A percentile compares a stretch with the other conserved stretches of the same genome.
Conservation (phyloP, 2,329 filamentous ascomycete species). For the Mycosphaerella sp. region DNA sequence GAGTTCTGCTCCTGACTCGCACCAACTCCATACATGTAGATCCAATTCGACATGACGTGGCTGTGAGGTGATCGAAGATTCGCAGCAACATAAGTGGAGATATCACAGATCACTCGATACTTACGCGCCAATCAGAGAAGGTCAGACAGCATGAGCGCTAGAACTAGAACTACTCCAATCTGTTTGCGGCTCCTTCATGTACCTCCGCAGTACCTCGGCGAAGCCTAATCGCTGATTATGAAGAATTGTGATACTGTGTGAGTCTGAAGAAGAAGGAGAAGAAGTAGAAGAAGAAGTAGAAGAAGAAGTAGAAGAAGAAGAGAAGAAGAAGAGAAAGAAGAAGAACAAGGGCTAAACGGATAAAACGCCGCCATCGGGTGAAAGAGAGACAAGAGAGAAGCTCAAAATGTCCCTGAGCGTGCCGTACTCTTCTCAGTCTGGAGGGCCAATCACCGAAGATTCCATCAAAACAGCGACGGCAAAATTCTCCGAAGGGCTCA, state of each 20-base stretch:
- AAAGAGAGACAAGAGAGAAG: too few relatives aligned
- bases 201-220: too few relatives aligned
- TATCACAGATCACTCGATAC: not conserved
- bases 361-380: too few relatives aligned
- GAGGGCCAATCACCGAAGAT: not conserved
- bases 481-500: not conserved
- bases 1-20: slow-evolving; percentile 2
- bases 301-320: too few relatives aligned
- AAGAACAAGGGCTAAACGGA: too few relatives aligned
- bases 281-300: too few relatives aligned
- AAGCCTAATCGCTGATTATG: not conserved
- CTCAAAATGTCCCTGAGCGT: not conserved
- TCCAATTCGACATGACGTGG: slow-evolving; percentile 7
- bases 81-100: not conserved
- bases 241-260: not conserved
- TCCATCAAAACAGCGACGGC: slow-evolving; percentile 1
- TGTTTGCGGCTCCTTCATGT: too few relatives aligned
- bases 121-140: not conserved
- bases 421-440: slow-evolving; percentile 1
- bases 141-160: too few relatives aligned
- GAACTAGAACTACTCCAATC: too few relatives aligned
- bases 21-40: not conserved
- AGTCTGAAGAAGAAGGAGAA: too few relatives aligned
- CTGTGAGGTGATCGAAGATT: not conserved
- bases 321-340: too few relatives aligned